Evolutionary conservation across 257 asterid species (phyloP).

Genomic region (Solanum paucissectum): DNA sequence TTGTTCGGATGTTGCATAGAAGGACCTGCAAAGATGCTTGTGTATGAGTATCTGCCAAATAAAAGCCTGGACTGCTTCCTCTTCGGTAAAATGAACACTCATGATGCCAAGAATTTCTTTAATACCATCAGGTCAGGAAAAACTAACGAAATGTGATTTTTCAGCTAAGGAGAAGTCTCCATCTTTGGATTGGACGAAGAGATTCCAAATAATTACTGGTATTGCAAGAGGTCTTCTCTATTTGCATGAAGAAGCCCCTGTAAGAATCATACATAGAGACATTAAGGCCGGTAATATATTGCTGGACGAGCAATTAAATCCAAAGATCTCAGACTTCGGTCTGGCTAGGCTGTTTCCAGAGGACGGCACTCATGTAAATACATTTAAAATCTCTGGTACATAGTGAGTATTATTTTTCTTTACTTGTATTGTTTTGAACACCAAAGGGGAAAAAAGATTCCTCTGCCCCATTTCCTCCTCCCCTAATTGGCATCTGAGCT

Average conservation of each 20-base stretch:
- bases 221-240: slow-evolving; percentile 74
- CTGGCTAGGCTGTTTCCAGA: slow-evolving; percentile 82
- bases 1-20: slow-evolving; percentile 77
- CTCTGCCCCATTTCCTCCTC: background rate
- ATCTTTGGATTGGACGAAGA: slow-evolving; percentile 49
- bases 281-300: slow-evolving; percentile 86
- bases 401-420: slow-evolving; percentile 31
- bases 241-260: slow-evolving; percentile 89
- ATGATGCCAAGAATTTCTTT: background rate
- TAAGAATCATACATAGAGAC: slow-evolving; percentile 73
- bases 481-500: background rate
- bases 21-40: slow-evolving; percentile 87
- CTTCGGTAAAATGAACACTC: slow-evolving; percentile 37
- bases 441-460: background rate
- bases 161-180: slow-evolving; percentile 47
- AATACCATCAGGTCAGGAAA: background rate
- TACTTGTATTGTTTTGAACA: background rate
- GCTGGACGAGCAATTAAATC: slow-evolving; percentile 60
- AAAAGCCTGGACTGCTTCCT: slow-evolving; percentile 78
- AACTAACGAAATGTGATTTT: slow-evolving; percentile 9
- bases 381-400: slow-evolving; percentile 72
- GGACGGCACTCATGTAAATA: slow-evolving; percentile 63
- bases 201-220: slow-evolving; percentile 49
- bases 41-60: slow-evolving; percentile 77
- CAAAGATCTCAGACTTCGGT: slow-evolving; percentile 90